These are phyloP conservation scores for Annona cherimola DNA, from an alignment of 164 flowering plant genomes.

Conservation along the genomic window DNA sequence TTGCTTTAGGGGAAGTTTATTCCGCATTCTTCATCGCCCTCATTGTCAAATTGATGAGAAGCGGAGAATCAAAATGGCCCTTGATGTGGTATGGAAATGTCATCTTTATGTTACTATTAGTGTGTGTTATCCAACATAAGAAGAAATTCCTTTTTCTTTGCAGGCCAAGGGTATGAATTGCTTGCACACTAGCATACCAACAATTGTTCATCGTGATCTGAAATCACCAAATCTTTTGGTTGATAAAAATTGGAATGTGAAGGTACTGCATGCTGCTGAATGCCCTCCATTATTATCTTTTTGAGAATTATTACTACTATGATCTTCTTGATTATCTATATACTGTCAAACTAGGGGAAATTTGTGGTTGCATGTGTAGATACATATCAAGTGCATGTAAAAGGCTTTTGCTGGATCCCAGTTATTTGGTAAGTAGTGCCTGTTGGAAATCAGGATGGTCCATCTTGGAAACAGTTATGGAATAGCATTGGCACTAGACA, in stretches of 20 bases:
- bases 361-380: not conserved
- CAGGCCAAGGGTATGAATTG: conserved; percentile 99
- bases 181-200: conserved; percentile 87
- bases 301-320: not conserved
- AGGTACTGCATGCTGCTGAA: conserved; percentile 37
- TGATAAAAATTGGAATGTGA: conserved; percentile 95
- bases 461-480: not conserved
- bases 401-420: not conserved
- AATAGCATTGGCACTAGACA: not conserved
- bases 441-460: not conserved
- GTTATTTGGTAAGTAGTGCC: not conserved
- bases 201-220: conserved; percentile 95
- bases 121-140: conserved; percentile 1
- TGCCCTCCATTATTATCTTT: not conserved
- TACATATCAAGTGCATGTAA: not conserved
- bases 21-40: conserved; percentile 91
- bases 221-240: conserved; percentile 94
- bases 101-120: not conserved
- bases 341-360: not conserved
- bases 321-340: not conserved
- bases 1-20: conserved; percentile 78
- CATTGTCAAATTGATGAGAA: conserved; percentile 85
- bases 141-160: conserved; percentile 12
- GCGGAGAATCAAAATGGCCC: conserved; percentile 94
- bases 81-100: conserved; percentile 80